These are phyloP conservation scores for Boletellus ananas DNA, from an alignment of 768 basidiomycete genomes.

Conservation along the genomic window DNA sequence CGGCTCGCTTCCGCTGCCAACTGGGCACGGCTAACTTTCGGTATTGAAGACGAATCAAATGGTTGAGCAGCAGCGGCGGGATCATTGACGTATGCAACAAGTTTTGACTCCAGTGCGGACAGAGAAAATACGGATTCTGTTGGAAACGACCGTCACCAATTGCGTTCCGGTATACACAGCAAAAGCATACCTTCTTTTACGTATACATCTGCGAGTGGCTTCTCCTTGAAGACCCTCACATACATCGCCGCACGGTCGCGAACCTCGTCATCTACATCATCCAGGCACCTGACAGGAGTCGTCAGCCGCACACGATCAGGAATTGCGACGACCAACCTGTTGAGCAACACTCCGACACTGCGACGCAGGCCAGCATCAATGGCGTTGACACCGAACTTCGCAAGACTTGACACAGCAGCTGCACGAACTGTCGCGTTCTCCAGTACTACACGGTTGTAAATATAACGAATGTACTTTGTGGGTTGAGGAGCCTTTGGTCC, in stretches of 20 bases:
- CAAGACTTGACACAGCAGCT: conserved; percentile 90
- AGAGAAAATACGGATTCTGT: conserved; percentile 93
- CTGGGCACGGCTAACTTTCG: conserved; percentile 92
- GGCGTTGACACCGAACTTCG: conserved; percentile 94
- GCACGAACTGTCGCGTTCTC: conserved; percentile 98
- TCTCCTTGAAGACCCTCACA: conserved; percentile 77
- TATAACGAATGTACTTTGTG: conserved; percentile 98
- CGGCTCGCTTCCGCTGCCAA: conserved; percentile 85
- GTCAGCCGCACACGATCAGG: conserved; percentile 1
- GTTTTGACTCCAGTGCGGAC: conserved; percentile 81
- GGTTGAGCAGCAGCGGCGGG: conserved; percentile 62
- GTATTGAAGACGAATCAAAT: conserved; percentile 81
- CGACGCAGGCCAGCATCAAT: conserved; percentile 72
- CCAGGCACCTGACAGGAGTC: conserved; percentile 65
- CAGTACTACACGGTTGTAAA: conserved; percentile 98
- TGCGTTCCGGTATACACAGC: neutral
- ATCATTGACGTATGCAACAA: conserved; percentile 93
- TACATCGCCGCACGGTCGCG: conserved; percentile 96
- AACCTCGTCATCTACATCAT: conserved; percentile 98
- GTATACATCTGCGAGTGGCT: conserved; percentile 77
- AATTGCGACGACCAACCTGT: conserved; percentile 49
- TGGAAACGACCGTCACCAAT: neutral
- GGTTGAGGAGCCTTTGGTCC: conserved; percentile 96
- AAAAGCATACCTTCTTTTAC: conserved; percentile 78
- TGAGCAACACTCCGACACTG: conserved; percentile 85